Evolutionary conservation across 768 basidiomycete genomes (phyloP), one percentile per base, ranked within the genome.

Genomic region (Rhodosporidiobolus odoratus): DNA sequence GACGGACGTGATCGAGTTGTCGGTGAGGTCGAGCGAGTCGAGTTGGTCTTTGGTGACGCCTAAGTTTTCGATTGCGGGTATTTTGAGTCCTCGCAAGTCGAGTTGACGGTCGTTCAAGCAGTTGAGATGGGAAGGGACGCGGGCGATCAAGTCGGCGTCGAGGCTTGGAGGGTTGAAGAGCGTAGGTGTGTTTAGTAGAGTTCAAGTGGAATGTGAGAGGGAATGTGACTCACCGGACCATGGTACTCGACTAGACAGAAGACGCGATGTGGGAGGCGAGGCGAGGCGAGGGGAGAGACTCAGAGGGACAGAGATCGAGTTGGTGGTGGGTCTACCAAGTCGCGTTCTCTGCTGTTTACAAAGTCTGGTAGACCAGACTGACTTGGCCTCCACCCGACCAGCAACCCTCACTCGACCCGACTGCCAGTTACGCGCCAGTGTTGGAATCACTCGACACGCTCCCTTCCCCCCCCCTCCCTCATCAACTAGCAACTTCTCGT

Each of bases 1-100:
- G 27, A 95, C 85, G 5, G 84, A 84, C 73, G 85, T 80, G 81
- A 95, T 87, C 53, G 89, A 86, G 79, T 95, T 95, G 83, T 95
- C 92, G 67, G 92, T 93, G 70, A 94, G 84, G 83, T 95, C 92
- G 79, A 95, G 90, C 72, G 88, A 86, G 84, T 95, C 92, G 78
- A 94, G 89, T 81, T 92, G 89, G 82, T 95, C 92, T 89, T 74
- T 73, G 21, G 92, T 91, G 73, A 93, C 89, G 84, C 92, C 92
- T 75, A 95, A 84, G 84, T 95, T 95, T 88, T 95, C 92, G 79
- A 95, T 95, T 65, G 89, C 86, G 63, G 92, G 92, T 75, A 94
- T 93, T 85, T 91, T 92, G 82, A 89, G 89, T 67, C 92, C 92
- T 85, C 92, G 84, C 61, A 95, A 86, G 79, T 95, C 92, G 54